phyloP scores from a whole-genome alignment of 805 yeast species.

The Ogataea neopini region DNA sequence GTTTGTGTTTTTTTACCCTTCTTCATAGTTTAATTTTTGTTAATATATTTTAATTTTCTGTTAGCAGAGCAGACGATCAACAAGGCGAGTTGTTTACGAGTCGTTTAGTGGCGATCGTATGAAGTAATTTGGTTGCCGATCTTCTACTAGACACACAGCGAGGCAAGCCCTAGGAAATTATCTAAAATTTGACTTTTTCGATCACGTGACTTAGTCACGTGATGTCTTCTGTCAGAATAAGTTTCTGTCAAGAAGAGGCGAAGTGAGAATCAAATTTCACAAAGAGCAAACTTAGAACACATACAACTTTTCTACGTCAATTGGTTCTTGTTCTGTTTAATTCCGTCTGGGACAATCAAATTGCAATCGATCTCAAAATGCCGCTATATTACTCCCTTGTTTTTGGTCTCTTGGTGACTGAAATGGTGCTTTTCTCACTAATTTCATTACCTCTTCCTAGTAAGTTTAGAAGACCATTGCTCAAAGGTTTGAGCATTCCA shows the following conservation, averaged over 20 bases:
- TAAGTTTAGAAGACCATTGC: conserved; percentile 63
- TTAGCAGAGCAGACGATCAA: too few species aligned
- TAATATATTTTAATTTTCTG: background rate
- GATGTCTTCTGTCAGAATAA: conserved; percentile 1
- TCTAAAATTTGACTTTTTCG: background rate
- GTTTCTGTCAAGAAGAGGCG: conserved; percentile 5
- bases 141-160: too few species aligned
- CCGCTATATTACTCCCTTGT: conserved; percentile 40
- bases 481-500: conserved; percentile 64
- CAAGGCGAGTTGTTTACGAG: too few species aligned
- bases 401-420: conserved; percentile 73
- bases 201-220: too few species aligned
- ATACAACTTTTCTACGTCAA: too few species aligned
- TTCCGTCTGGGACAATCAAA: background rate
- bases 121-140: background rate
- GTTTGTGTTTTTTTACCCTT: background rate
- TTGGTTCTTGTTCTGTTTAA: too few species aligned
- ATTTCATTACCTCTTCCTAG: conserved; percentile 88
- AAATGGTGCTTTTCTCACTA: conserved; percentile 74
- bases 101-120: too few species aligned
- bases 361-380: conserved; percentile 19
- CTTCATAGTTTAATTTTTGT: background rate
- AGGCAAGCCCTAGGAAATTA: too few species aligned
- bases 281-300: background rate
- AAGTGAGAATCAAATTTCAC: conserved; percentile 1